Percentiles rank a stretch among this genome's conserved stretches.
Conservation (phyloP, 176 grass and related monocot genomes). For the Phragmites australis region DNA sequence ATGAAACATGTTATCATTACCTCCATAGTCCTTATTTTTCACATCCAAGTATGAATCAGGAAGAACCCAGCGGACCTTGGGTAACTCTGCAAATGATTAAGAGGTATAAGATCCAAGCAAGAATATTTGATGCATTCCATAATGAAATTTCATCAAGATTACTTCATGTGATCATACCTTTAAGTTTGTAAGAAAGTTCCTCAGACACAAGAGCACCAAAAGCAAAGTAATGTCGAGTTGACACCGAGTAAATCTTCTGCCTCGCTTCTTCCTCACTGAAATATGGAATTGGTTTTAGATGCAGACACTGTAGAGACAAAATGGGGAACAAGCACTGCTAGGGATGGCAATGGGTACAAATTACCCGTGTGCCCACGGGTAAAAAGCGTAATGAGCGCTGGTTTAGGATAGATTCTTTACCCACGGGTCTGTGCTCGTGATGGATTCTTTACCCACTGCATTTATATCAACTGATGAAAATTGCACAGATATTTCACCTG, state of each 20-base stretch:
- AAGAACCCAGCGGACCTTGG: conserved; percentile 74
- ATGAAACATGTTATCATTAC: conserved; percentile 36
- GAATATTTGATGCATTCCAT: neutral
- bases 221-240: conserved; percentile 67
- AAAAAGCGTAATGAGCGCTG: too few relatives aligned
- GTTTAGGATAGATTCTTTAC: too few relatives aligned
- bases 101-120: conserved; percentile 18
- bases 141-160: neutral
- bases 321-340: too few relatives aligned
- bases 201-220: conserved; percentile 67
- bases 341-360: too few relatives aligned
- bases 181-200: conserved; percentile 56
- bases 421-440: too few relatives aligned
- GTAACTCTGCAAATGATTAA: conserved; percentile 56
- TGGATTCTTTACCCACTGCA: too few relatives aligned
- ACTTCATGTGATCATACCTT: conserved; percentile 37
- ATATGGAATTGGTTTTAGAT: conserved; percentile 6
- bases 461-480: neutral
- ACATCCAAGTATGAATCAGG: conserved; percentile 82
- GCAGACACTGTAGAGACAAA: neutral
- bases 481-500: neutral
- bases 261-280: conserved; percentile 73
- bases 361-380: too few relatives aligned
- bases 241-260: conserved; percentile 67
- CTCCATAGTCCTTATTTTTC: conserved; percentile 83